phyloP scores from a whole-genome alignment of 2,329 filamentous ascomycete species.

The Seiridium unicorne region DNA sequence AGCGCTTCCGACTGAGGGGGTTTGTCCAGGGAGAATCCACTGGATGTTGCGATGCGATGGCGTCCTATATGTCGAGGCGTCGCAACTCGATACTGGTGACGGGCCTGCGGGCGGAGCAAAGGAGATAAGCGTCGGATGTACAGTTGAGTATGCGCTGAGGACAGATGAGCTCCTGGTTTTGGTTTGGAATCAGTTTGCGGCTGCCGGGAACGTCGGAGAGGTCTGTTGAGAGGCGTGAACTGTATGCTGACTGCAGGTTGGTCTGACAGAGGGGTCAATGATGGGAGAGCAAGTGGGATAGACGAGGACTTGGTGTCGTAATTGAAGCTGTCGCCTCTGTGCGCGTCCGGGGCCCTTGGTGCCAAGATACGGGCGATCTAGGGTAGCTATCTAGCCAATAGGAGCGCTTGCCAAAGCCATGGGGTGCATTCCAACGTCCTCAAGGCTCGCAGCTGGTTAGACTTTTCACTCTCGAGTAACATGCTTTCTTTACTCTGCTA shows the following conservation, averaged over 20 bases:
- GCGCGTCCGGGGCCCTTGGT: conserved; percentile 6
- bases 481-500: no score
- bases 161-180: background rate
- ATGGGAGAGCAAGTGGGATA: background rate
- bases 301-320: conserved; percentile 6
- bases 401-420: background rate
- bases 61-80: background rate
- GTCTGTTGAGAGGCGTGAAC: background rate
- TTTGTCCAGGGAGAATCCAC: conserved; percentile 11
- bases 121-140: conserved; percentile 13
- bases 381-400: conserved; percentile 5
- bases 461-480: background rate
- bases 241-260: background rate
- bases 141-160: background rate
- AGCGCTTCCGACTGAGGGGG: conserved; percentile 25
- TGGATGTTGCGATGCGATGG: background rate
- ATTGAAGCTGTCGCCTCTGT: conserved; percentile 9
- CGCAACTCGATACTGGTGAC: background rate
- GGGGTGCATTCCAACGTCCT: conserved; percentile 2
- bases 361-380: conserved; percentile 1
- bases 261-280: no score
- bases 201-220: background rate
- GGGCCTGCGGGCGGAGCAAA: background rate
- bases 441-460: background rate
- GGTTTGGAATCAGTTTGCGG: background rate